These are phyloP conservation scores for Cladophialophora yegresii DNA, from an alignment of 2,329 filamentous ascomycete species.

Conservation along the genomic window DNA sequence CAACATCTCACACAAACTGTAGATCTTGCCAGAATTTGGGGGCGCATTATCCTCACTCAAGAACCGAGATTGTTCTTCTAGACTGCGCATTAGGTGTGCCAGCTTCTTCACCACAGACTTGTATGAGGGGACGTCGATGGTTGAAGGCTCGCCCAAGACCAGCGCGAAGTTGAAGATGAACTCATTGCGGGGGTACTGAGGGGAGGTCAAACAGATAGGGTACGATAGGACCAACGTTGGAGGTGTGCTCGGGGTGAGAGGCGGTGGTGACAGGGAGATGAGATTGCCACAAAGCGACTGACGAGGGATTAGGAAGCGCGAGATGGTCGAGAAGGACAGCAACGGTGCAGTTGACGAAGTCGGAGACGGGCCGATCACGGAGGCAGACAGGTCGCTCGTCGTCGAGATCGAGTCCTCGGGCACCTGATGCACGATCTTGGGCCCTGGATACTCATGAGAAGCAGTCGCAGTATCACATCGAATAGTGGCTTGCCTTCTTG, in stretches of 20 bases:
- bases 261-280: slow-evolving; percentile 56
- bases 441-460: slow-evolving; percentile 48
- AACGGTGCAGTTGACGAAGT: slow-evolving; percentile 57
- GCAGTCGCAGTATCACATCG: not conserved
- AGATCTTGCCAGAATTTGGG: slow-evolving; percentile 55
- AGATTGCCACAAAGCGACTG: slow-evolving; percentile 94
- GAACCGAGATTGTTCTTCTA: slow-evolving; percentile 90
- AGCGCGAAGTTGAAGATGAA: slow-evolving; percentile 99
- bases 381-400: slow-evolving; percentile 46
- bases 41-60: slow-evolving; percentile 55
- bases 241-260: slow-evolving; percentile 50
- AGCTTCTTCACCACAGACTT: slow-evolving; percentile 84
- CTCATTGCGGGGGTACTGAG: slow-evolving; percentile 84
- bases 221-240: slow-evolving; percentile 78
- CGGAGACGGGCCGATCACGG: slow-evolving; percentile 28
- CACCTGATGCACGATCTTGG: slow-evolving; percentile 66
- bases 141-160: slow-evolving; percentile 62
- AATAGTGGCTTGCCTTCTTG: slow-evolving; percentile 49
- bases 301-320: slow-evolving; percentile 90
- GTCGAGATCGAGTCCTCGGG: slow-evolving; percentile 60
- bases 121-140: slow-evolving; percentile 70
- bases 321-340: slow-evolving; percentile 81
- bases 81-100: slow-evolving; percentile 78
- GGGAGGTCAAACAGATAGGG: slow-evolving; percentile 81
- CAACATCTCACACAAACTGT: slow-evolving; percentile 77